Base-by-base conservation (phyloP, 2,329 filamentous ascomycete genomes). In the Fusarium incarnatum region DNA sequence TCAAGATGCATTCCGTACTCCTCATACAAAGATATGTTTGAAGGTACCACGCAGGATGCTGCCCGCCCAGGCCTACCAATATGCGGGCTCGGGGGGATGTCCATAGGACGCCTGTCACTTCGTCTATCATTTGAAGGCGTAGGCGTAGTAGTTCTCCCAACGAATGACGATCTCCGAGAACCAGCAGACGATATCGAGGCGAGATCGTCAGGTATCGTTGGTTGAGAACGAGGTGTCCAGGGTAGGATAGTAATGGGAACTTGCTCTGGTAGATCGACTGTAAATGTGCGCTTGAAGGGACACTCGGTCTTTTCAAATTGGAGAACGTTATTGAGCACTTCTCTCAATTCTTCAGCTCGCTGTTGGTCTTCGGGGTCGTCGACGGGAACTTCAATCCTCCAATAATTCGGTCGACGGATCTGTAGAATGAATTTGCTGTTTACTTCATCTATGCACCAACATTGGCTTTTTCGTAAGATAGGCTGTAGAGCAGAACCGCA, bases 281-380 rank as follows among this genome's bases (percentile, higher is more conserved):
- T 90, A 73, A 97, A 97, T 5, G 87, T 86, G 64, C 94, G 86
- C 74, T 90, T 86, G 78, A 98, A 97, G 0, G 94, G 94, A 78
- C 94, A 97, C 46, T 90, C 87, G 0, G 94, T 97, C 76, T 92
- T 92, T 79, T 98, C 94, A 76, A 96, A 97, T 68, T 92, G 90
- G 47, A 97, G 83, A 16, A 97, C 88, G 67, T 89, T 89, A 56
- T 86, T 86, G 28, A 97, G 81, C 11, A 93, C 90, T 13, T 83
- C 82, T 75, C 92, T 92, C 70, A 97, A 83, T 37, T 89, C 85
- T 56, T 87, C 85, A 7, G 93, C 89, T 70, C 88, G 87, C 45
- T 83, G 81, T 68, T 86, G 84, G 34, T 80, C 75, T 56, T 77
- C 72, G 2, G 64, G 32, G 1, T 87, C 87, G 37, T 84, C 84